Evolutionary conservation across 768 basidiomycete genomes (phyloP).

Genomic region (Daedalea quercina): DNA sequence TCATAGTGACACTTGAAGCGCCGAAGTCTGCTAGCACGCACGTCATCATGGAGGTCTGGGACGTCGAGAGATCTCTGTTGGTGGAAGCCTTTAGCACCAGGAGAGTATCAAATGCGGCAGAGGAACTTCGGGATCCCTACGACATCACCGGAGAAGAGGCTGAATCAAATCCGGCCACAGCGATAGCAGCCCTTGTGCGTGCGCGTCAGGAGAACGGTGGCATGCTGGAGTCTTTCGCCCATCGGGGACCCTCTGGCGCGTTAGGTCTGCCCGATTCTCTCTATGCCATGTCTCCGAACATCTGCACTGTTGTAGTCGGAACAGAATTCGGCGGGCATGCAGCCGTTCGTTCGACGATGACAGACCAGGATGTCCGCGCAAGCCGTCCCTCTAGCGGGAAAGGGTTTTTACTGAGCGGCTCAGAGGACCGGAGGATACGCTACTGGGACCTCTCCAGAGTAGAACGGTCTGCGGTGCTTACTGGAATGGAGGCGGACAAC

Average conservation of each 20-base stretch:
- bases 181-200: slow-evolving; percentile 77
- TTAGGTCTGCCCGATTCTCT: slow-evolving; percentile 22
- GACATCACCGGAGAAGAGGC: slow-evolving; percentile 47
- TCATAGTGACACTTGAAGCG: slow-evolving; percentile 75
- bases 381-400: slow-evolving; percentile 35
- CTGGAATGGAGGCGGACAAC: slow-evolving; percentile 67
- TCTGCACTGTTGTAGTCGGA: slow-evolving; percentile 65
- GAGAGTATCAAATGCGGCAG: slow-evolving; percentile 35
- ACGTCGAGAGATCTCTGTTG: slow-evolving; percentile 73
- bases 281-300: slow-evolving; percentile 52
- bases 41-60: slow-evolving; percentile 82
- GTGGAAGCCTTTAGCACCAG: slow-evolving; percentile 77
- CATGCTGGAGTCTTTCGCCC: slow-evolving; percentile 5
- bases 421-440: slow-evolving; percentile 82
- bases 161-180: slow-evolving; percentile 58
- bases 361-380: slow-evolving; percentile 10
- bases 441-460: slow-evolving; percentile 80
- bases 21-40: slow-evolving; percentile 28
- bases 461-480: slow-evolving; percentile 72
- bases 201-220: slow-evolving; percentile 42
- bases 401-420: slow-evolving; percentile 83
- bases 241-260: slow-evolving; percentile 10
- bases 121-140: slow-evolving; percentile 47
- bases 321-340: slow-evolving; percentile 72
- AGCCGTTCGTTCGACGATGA: slow-evolving; percentile 26